Conservation (phyloP, 2,329 filamentous ascomycete species). For the Penicillium olsonii region DNA sequence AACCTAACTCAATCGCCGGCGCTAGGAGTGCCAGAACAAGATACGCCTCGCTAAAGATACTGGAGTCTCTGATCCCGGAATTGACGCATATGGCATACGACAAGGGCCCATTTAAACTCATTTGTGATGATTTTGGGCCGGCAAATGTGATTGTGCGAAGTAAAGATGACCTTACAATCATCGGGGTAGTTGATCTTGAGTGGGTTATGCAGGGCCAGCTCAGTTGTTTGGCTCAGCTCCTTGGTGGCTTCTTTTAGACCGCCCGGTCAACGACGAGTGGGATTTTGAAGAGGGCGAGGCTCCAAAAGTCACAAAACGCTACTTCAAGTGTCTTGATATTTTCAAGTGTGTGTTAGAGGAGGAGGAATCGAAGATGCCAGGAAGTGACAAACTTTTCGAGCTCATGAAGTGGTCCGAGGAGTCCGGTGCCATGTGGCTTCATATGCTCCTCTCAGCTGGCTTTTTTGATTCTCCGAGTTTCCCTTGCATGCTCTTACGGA, state of each 20-base stretch:
- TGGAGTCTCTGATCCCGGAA: slow-evolving; percentile 21
- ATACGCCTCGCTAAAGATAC: neutral
- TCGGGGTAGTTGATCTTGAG: slow-evolving; percentile 40
- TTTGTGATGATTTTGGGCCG: slow-evolving; percentile 41
- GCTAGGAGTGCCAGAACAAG: neutral
- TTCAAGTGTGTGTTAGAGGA: neutral
- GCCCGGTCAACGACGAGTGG: neutral
- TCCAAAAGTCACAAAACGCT: neutral
- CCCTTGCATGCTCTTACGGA: neutral
- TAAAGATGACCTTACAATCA: slow-evolving; percentile 35
- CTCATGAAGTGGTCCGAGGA: neutral
- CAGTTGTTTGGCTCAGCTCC: slow-evolving; percentile 19
- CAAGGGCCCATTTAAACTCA: slow-evolving; percentile 36
- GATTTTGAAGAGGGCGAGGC: slow-evolving; percentile 1
- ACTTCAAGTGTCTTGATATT: neutral
- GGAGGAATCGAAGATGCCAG: neutral
- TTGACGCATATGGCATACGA: slow-evolving; percentile 29
- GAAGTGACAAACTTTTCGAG: neutral
- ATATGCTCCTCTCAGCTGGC: neutral
- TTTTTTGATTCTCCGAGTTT: neutral
- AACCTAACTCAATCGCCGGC: neutral
- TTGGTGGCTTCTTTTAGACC: slow-evolving; percentile 3
- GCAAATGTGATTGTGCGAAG: slow-evolving; percentile 42
- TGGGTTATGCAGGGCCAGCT: slow-evolving; percentile 42
- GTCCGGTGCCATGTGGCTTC: neutral